These are phyloP conservation scores for Calocybe indica DNA, from an alignment of 768 basidiomycete species.

Conservation along the genomic window DNA sequence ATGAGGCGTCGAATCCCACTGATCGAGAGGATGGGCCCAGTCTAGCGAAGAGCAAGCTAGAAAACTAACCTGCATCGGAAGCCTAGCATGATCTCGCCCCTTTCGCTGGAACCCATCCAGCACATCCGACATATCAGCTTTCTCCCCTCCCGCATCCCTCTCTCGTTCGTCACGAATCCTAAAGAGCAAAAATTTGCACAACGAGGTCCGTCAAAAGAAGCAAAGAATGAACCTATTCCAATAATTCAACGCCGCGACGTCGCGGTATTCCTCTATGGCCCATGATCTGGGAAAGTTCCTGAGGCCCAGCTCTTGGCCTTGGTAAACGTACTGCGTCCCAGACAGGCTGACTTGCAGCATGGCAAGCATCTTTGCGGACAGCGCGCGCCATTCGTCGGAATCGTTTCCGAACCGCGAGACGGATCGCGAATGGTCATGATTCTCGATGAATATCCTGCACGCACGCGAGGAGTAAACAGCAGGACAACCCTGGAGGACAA, in stretches of 20 bases:
- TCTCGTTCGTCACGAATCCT: slow-evolving; percentile 36
- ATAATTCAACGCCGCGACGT: slow-evolving; percentile 56
- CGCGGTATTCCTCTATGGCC: slow-evolving; percentile 71
- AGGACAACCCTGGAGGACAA: slow-evolving; percentile 10
- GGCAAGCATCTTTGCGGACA: slow-evolving; percentile 61
- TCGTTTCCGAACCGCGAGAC: slow-evolving; percentile 69
- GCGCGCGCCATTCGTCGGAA: slow-evolving; percentile 44
- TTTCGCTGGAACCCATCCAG: slow-evolving; percentile 52
- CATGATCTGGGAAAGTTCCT: slow-evolving; percentile 57
- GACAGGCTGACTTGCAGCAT: slow-evolving; percentile 54
- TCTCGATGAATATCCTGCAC: slow-evolving; percentile 56
- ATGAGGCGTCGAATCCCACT: slow-evolving; percentile 54
- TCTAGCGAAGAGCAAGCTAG: not conserved
- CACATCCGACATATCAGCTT: slow-evolving; percentile 58
- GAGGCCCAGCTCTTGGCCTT: slow-evolving; percentile 70
- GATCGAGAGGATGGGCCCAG: not conserved
- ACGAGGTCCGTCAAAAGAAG: not conserved
- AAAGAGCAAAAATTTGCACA: not conserved
- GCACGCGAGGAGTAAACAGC: too few species aligned
- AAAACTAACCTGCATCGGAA: slow-evolving; percentile 55
- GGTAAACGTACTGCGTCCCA: slow-evolving; percentile 69
- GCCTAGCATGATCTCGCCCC: slow-evolving; percentile 65
- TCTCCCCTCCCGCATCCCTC: slow-evolving; percentile 22
- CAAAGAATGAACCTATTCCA: slow-evolving; percentile 40
- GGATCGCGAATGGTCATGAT: slow-evolving; percentile 61